Evolutionary conservation across 2,329 filamentous ascomycete genomes (phyloP), one percentile per base, ranked within the genome.

Genomic region (Cercospora canescens): DNA sequence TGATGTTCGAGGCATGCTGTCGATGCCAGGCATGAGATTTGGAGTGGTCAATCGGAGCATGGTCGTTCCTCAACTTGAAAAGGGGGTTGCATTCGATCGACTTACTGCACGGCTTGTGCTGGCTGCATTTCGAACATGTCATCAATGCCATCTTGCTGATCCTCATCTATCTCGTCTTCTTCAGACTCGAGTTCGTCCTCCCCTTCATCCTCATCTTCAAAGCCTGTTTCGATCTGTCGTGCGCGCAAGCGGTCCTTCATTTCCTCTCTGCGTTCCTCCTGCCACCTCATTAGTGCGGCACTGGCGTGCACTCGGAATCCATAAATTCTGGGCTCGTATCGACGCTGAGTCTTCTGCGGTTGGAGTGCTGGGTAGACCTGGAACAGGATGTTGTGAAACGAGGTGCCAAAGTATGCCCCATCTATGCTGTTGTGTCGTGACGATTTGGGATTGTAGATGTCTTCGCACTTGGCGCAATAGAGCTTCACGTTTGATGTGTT

Each of bases 351-450:
- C 85, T 98, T 99, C 71, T 88, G 84, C 3, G 95, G 95, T 60
- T 96, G 88, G 73, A 99, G 86, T 26, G 91, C 89, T 6, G 95
- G 94, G 78, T 98, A 98, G 63, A 99, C 95, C 80, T 99, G 95
- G 84, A 99, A 98, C 69, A 99, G 88, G 80, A 99, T 97, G 82
- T 97, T 97, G 85, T 97, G 94, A 85, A 99, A 99, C 2, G 92
- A 96, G 56, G 94, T 94, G 73, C 95, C 95, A 73, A 99, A 99
- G 85, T 98, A 99, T 70, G 95, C 95, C 69, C 95, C 95, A 78
- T 99, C 95, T 75, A 99, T 97, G 66, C 91, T 87, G 59, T 94
- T 93, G 81, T 99, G 95, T 30, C 95, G 92, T 21, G 93, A 94
- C 3, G 95, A 98, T 80, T 99, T 99, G 52, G 95, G 95, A 81